A percentile compares a stretch with the other conserved stretches of the same genome.
These are phyloP conservation scores for Penicillium concentricum DNA, from an alignment of 2,329 filamentous ascomycete species.

Conservation along the genomic window DNA sequence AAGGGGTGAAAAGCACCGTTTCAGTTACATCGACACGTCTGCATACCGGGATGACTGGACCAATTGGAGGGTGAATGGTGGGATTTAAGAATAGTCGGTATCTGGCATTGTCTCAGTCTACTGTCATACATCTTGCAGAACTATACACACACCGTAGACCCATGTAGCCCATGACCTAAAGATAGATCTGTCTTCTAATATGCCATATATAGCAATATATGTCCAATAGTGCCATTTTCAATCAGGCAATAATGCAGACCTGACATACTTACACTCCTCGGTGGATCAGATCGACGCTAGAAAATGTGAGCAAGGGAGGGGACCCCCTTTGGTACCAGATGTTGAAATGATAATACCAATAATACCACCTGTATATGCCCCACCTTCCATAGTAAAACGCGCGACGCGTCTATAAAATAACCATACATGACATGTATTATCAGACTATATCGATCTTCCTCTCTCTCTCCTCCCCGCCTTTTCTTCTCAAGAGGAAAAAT, in stretches of 20 bases:
- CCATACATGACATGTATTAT: conserved; percentile 28
- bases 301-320: conserved; percentile 11
- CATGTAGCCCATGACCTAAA: neutral
- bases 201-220: neutral
- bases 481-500: neutral
- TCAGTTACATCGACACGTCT: conserved; percentile 25
- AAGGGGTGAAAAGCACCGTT: conserved; percentile 20
- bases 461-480: conserved; percentile 16
- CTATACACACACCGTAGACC: neutral
- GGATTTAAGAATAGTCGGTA: neutral
- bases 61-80: neutral
- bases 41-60: conserved; percentile 2
- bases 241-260: conserved; percentile 3
- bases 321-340: conserved; percentile 2
- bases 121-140: neutral
- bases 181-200: neutral
- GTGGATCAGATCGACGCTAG: conserved; percentile 10
- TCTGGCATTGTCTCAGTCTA: neutral
- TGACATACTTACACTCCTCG: conserved; percentile 4
- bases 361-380: neutral
- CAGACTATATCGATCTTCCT: conserved; percentile 13
- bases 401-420: conserved; percentile 28
- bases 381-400: conserved; percentile 21
- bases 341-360: neutral
- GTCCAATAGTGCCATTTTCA: neutral